These are phyloP conservation scores for Gossypium laxum DNA, from an alignment of 441 rosid species.

Conservation along the genomic window DNA sequence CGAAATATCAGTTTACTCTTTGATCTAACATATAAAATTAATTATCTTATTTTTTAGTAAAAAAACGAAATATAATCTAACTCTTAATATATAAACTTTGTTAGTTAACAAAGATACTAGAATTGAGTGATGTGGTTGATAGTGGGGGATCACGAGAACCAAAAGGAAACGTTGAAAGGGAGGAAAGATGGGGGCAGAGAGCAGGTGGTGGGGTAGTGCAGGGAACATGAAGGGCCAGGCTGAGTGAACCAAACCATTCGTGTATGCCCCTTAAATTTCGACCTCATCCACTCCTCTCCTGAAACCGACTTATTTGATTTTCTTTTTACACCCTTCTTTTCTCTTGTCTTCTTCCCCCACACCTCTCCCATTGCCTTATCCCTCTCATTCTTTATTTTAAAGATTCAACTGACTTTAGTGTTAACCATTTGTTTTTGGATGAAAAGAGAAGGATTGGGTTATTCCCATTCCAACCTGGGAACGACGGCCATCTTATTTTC, in stretches of 20 bases:
- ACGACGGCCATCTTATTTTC: too few species aligned
- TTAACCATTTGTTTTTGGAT: too few species aligned
- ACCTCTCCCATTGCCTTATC: background rate
- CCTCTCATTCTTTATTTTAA: too few species aligned
- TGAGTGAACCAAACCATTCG: background rate
- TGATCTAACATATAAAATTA: too few species aligned
- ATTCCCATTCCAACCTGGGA: too few species aligned
- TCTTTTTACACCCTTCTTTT: background rate
- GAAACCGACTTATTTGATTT: background rate
- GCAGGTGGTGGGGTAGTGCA: constrained; percentile 9
- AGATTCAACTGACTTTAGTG: too few species aligned
- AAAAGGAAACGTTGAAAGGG: background rate
- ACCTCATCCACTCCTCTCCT: background rate
- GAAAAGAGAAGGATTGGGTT: too few species aligned
- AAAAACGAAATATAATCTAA: too few species aligned
- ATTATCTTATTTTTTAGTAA: too few species aligned
- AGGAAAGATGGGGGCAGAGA: background rate
- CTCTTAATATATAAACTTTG: too few species aligned
- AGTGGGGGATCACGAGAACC: too few species aligned
- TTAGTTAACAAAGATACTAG: fast-evolving
- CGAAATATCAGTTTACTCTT: fast-evolving
- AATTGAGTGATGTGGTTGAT: too few species aligned
- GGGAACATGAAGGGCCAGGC: background rate
- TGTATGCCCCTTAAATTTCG: background rate
- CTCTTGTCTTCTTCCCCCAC: background rate